Percentiles rank a stretch among this genome's conserved stretches.
Conservation (phyloP, 768 basidiomycete species). For the Serendipita sp. region DNA sequence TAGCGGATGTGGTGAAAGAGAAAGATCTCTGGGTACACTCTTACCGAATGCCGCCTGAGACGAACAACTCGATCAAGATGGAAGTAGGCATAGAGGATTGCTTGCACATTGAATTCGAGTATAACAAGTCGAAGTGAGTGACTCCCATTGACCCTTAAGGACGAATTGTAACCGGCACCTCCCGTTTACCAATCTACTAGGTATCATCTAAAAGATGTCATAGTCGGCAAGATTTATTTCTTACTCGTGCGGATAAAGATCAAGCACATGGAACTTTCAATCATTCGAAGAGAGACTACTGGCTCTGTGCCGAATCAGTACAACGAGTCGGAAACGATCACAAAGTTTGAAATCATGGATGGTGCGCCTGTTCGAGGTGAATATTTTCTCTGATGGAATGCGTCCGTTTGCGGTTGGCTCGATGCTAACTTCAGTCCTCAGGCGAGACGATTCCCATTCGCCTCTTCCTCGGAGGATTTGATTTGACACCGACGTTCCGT, state of each 20-base stretch:
- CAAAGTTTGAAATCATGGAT: constrained; percentile 76
- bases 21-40: constrained; percentile 96
- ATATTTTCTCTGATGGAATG: constrained; percentile 28
- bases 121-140: constrained; percentile 95
- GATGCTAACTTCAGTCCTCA: too few relatives aligned
- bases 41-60: constrained; percentile 96
- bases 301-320: constrained; percentile 98
- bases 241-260: constrained; percentile 91
- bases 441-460: constrained; percentile 98
- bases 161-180: neutral
- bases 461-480: constrained; percentile 94
- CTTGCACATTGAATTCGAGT: constrained; percentile 97
- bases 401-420: too few relatives aligned
- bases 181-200: constrained; percentile 31
- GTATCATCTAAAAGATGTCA: constrained; percentile 97
- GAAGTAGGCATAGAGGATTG: constrained; percentile 99
- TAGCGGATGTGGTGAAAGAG: constrained; percentile 89
- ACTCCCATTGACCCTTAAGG: neutral
- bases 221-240: constrained; percentile 99
- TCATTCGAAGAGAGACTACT: constrained; percentile 94
- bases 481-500: constrained; percentile 95
- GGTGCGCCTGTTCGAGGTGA: constrained; percentile 30
- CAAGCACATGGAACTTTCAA: constrained; percentile 98
- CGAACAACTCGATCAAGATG: constrained; percentile 98
- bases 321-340: constrained; percentile 97